A percentile compares a stretch with the other conserved stretches of the same genome.
Evolutionary conservation across 2,329 filamentous ascomycete species (phyloP).

Genomic region (Botrytis squamosa): DNA sequence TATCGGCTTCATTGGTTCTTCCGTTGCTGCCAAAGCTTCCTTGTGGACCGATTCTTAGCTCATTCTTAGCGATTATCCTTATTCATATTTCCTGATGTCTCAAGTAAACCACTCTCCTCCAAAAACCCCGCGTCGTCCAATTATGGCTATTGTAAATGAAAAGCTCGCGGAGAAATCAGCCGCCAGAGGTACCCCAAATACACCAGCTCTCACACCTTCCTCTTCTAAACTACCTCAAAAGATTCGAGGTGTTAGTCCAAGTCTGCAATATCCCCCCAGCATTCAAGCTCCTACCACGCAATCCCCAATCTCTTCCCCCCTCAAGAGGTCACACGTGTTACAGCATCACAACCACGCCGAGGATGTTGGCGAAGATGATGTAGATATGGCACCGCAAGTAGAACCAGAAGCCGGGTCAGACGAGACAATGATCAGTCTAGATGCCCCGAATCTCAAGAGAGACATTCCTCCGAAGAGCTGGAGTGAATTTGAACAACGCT

Average conservation of each 20-base stretch:
- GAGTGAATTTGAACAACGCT: slow-evolving; percentile 69
- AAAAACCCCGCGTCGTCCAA: slow-evolving; percentile 24
- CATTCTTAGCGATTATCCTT: slow-evolving; percentile 11
- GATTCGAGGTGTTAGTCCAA: slow-evolving; percentile 11
- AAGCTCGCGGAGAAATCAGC: slow-evolving; percentile 21
- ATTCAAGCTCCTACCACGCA: slow-evolving; percentile 18
- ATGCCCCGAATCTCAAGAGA: not conserved
- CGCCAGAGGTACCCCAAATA: slow-evolving; percentile 1
- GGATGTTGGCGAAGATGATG: not conserved
- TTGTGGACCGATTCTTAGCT: not conserved
- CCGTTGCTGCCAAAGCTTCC: not conserved
- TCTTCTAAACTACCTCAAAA: slow-evolving; percentile 20
- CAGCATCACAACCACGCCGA: slow-evolving; percentile 9
- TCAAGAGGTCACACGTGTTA: slow-evolving; percentile 11
- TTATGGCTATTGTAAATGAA: slow-evolving; percentile 25
- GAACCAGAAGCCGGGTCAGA: not conserved
- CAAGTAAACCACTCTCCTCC: slow-evolving; percentile 22
- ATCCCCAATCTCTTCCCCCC: slow-evolving; percentile 12
- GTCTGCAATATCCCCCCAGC: not conserved
- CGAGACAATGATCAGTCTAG: not conserved
- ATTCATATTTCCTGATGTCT: slow-evolving; percentile 25
- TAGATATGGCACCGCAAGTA: not conserved
- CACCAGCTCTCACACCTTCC: slow-evolving; percentile 13
- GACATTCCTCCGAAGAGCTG: slow-evolving; percentile 59
- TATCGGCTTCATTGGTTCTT: slow-evolving; percentile 1